phyloP scores from a whole-genome alignment of 768 basidiomycete genomes.

The Termitomyces sp. region DNA sequence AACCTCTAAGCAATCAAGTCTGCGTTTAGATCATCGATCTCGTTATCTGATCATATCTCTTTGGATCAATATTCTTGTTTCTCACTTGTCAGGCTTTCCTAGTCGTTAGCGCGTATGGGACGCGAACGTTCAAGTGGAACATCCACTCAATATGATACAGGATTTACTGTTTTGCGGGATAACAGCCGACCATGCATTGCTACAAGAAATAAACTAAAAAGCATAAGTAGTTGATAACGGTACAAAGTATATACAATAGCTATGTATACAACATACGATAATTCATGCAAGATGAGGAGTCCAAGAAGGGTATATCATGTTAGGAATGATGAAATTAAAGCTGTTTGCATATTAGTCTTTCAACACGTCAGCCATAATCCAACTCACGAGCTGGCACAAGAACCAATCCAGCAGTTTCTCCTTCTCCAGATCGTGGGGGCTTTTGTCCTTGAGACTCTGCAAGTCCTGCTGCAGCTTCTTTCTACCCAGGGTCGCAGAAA shows the following conservation, averaged over 20 bases:
- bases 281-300: neutral
- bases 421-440: neutral
- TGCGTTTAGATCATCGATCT: neutral
- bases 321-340: neutral
- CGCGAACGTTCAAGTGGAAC: too few relatives aligned
- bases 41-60: neutral
- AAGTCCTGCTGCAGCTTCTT: neutral
- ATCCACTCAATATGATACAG: too few relatives aligned
- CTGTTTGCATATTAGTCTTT: neutral
- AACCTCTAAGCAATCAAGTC: neutral
- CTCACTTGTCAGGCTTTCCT: too few relatives aligned
- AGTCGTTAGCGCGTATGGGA: too few relatives aligned
- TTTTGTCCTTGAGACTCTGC: neutral
- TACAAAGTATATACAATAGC: neutral
- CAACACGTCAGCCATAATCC: neutral
- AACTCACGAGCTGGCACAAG: neutral
- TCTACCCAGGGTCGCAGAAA: neutral
- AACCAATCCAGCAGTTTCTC: neutral
- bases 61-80: too few relatives aligned
- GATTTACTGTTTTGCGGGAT: too few relatives aligned
- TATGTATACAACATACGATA: neutral
- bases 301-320: neutral
- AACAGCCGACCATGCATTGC: too few relatives aligned
- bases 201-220: too few relatives aligned
- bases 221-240: neutral